Evolutionary conservation across 2,329 filamentous ascomycete genomes (phyloP).

Genomic region (Pseudocercospora cruenta): DNA sequence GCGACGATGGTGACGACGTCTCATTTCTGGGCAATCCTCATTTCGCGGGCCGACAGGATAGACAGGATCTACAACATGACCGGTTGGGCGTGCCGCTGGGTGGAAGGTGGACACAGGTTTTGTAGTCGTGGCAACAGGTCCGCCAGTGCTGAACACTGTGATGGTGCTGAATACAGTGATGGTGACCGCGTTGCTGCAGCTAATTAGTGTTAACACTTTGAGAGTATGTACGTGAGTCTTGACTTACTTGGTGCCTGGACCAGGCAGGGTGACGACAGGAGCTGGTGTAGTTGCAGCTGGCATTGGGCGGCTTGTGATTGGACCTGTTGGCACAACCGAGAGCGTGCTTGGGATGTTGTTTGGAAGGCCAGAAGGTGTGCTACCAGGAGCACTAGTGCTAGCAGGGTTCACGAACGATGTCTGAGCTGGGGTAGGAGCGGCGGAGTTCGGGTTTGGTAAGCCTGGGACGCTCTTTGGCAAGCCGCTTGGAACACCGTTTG

Average conservation of each 20-base stretch:
- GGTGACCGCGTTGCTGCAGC: background rate
- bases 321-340: slow-evolving; percentile 7
- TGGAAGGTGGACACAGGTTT: background rate
- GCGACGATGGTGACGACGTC: background rate
- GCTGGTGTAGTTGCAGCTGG: slow-evolving; percentile 24
- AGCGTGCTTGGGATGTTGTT: slow-evolving; percentile 10
- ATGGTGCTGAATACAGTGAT: background rate
- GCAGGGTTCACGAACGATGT: background rate
- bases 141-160: background rate
- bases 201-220: background rate
- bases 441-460: background rate
- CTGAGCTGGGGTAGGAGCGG: background rate
- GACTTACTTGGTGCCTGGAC: slow-evolving; percentile 11
- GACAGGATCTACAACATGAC: background rate
- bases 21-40: background rate
- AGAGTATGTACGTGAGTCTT: background rate
- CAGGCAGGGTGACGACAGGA: slow-evolving; percentile 3
- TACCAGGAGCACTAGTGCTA: background rate
- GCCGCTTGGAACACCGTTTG: slow-evolving; percentile 1
- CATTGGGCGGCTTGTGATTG: slow-evolving; percentile 6
- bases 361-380: background rate
- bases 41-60: background rate
- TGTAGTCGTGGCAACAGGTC: background rate
- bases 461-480: slow-evolving; percentile 2
- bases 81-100: background rate